These are phyloP conservation scores for Penicillium chermesinum DNA, from an alignment of 495 filamentous ascomycete species.

Conservation along the genomic window DNA sequence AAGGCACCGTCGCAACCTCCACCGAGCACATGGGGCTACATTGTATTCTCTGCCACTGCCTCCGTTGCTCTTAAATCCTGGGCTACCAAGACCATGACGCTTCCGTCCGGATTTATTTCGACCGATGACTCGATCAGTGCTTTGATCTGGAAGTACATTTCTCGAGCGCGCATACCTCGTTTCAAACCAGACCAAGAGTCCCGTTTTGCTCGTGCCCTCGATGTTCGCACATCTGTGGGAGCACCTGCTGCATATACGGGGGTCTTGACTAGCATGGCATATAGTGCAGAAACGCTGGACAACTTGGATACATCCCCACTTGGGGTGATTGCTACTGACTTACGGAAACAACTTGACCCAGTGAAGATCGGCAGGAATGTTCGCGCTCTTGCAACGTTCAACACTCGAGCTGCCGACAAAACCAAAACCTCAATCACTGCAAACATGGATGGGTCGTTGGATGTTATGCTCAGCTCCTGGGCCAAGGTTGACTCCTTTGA, in stretches of 20 bases:
- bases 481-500: conserved; percentile 40
- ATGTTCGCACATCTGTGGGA: conserved; percentile 41
- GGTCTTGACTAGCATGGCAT: conserved; percentile 38
- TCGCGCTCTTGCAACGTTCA: conserved; percentile 38
- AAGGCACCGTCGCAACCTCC: neutral
- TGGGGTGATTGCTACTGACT: conserved; percentile 34
- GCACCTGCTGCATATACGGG: conserved; percentile 44
- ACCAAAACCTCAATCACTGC: conserved; percentile 21
- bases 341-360: conserved; percentile 42
- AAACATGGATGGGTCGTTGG: conserved; percentile 27
- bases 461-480: conserved; percentile 54
- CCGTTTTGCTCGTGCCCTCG: conserved; percentile 48
- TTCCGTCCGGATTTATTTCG: conserved; percentile 28
- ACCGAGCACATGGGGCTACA: conserved; percentile 2
- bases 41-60: conserved; percentile 8
- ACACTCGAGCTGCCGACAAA: conserved; percentile 31
- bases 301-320: conserved; percentile 30
- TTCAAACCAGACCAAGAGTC: conserved; percentile 22
- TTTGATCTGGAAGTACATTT: conserved; percentile 50
- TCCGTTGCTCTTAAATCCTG: conserved; percentile 38
- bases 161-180: conserved; percentile 37
- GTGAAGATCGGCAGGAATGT: conserved; percentile 29
- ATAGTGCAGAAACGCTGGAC: conserved; percentile 26
- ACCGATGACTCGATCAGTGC: conserved; percentile 53
- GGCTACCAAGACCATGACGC: conserved; percentile 26